Conservation (phyloP, 2,329 filamentous ascomycete species). For the Trichophaea hybrida region DNA sequence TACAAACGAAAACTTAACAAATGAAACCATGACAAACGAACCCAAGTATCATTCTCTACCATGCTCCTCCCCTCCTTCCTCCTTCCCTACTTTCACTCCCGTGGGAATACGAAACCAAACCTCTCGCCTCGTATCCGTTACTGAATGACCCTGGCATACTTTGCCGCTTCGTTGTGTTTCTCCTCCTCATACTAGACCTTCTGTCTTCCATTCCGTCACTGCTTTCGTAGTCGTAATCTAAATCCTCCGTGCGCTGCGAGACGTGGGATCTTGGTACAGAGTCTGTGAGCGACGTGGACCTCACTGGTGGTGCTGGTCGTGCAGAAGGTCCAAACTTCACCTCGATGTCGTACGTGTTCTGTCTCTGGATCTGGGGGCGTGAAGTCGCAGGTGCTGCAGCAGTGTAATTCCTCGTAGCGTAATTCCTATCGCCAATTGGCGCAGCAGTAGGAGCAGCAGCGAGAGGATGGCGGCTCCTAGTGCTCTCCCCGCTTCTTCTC, state of each 20-base stretch:
- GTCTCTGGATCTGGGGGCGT: not conserved
- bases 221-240: constrained; percentile 3
- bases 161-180: not conserved
- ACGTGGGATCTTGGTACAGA: not conserved
- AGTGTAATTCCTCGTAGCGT: not conserved
- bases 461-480: not conserved
- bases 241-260: not conserved
- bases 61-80: not conserved
- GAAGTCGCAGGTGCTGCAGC: not conserved
- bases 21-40: not conserved
- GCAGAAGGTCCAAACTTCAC: constrained; percentile 1
- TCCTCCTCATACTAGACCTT: not conserved
- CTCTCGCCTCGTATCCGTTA: constrained; percentile 1
- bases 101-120: not conserved
- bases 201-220: not conserved
- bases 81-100: not conserved
- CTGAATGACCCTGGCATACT: not conserved
- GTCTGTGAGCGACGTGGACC: not conserved
- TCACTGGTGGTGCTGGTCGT: not conserved
- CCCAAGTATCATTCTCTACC: not conserved
- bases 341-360: constrained; percentile 8
- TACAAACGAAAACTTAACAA: not conserved
- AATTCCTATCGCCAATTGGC: not conserved
- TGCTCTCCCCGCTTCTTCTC: not conserved
- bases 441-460: not conserved